These are phyloP conservation scores for Trametes villosa DNA, from an alignment of 768 basidiomycete species.

Conservation along the genomic window DNA sequence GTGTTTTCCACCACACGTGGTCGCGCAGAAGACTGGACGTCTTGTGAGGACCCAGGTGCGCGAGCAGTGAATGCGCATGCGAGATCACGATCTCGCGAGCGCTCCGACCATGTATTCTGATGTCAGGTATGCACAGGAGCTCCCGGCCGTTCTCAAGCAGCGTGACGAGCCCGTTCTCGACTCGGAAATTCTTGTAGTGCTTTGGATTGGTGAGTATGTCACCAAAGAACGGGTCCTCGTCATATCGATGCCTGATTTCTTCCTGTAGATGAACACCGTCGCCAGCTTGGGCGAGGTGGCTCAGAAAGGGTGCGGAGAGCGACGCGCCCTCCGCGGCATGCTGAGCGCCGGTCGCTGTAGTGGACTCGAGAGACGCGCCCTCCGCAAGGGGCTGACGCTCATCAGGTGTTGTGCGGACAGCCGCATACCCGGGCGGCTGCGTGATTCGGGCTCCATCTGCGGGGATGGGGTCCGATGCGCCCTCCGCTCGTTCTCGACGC, in stretches of 20 bases:
- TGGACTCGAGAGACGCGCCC: too few relatives aligned
- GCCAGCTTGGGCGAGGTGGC: too few relatives aligned
- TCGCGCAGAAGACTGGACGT: constrained; percentile 38
- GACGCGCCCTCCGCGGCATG: too few relatives aligned
- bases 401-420: too few relatives aligned
- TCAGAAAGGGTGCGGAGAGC: too few relatives aligned
- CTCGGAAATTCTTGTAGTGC: constrained; percentile 34
- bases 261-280: constrained; percentile 11
- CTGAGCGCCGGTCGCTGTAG: too few relatives aligned
- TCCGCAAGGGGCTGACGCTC: too few relatives aligned
- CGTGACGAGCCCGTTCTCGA: constrained; percentile 27
- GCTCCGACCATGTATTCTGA: constrained; percentile 20
- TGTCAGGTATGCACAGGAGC: constrained; percentile 31
- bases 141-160: constrained; percentile 1
- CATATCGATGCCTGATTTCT: constrained; percentile 28
- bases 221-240: constrained; percentile 36
- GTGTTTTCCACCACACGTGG: constrained; percentile 41
- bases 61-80: constrained; percentile 44
- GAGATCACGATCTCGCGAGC: constrained; percentile 37
- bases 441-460: too few relatives aligned
- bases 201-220: constrained; percentile 29
- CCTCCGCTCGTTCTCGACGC: neutral
- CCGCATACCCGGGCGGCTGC: too few relatives aligned
- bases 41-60: constrained; percentile 41
- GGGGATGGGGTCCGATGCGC: neutral